Conservation (phyloP, 192 early-diverging fungal species). For the Backusella parvicylindrica region DNA sequence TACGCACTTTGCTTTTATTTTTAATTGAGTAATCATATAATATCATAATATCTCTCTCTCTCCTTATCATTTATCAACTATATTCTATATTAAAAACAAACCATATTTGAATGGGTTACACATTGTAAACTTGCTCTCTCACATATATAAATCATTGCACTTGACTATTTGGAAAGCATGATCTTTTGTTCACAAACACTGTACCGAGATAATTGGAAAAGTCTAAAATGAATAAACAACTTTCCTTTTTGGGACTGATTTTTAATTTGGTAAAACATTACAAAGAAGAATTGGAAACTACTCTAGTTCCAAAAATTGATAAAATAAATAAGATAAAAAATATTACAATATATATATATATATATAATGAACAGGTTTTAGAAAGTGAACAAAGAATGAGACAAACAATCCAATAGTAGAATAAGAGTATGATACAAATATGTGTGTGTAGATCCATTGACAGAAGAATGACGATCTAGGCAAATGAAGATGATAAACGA, state of each 20-base stretch:
- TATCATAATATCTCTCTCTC: neutral
- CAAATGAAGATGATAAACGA: too few relatives aligned
- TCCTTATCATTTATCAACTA: neutral
- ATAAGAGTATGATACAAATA: too few relatives aligned
- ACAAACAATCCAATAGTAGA: too few relatives aligned
- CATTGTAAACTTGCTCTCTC: neutral
- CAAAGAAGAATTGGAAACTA: neutral
- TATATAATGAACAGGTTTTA: too few relatives aligned
- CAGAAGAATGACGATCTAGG: too few relatives aligned
- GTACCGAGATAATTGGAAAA: neutral
- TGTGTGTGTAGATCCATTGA: too few relatives aligned
- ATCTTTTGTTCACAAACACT: neutral
- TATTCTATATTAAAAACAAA: neutral
- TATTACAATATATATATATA: too few relatives aligned
- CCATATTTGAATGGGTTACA: neutral
- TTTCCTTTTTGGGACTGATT: neutral
- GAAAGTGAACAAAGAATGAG: too few relatives aligned
- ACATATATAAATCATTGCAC: neutral
- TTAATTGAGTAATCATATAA: neutral
- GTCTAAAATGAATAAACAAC: neutral
- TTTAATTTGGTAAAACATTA: neutral
- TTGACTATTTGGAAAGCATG: neutral
- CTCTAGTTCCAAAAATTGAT: neutral
- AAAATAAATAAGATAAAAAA: too few relatives aligned
- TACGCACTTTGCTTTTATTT: neutral